Percentiles rank a stretch among this genome's conserved stretches.
Evolutionary conservation across 441 rosid genomes (phyloP).

Genomic region (Populus hybrid): DNA sequence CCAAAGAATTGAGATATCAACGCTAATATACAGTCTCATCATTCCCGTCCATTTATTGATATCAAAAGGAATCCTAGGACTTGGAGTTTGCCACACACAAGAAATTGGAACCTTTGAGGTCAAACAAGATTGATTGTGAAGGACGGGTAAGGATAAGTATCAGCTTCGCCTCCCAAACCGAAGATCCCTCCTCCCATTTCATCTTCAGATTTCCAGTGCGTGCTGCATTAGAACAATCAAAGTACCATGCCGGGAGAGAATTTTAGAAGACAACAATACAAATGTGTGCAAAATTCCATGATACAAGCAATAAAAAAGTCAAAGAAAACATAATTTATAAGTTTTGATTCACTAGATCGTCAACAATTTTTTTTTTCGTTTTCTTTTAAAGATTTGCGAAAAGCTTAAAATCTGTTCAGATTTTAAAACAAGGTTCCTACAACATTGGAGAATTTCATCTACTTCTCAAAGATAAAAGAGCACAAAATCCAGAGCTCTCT

Average conservation of each 20-base stretch:
- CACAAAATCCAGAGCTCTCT: background rate
- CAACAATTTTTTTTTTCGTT: background rate
- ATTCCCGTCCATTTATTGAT: constrained; percentile 32
- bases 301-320: background rate
- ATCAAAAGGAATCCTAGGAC: constrained; percentile 20
- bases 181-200: constrained; percentile 69
- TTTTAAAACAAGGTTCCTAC: background rate
- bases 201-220: constrained; percentile 88
- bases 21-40: constrained; percentile 39
- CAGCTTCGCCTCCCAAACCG: constrained; percentile 81
- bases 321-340: background rate
- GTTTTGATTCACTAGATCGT: background rate
- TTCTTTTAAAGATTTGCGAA: background rate
- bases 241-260: background rate
- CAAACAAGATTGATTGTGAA: constrained; percentile 67
- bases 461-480: background rate
- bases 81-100: constrained; percentile 7
- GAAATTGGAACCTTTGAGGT: constrained; percentile 3
- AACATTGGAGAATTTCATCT: background rate
- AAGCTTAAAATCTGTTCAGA: background rate
- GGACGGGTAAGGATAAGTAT: constrained; percentile 75
- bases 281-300: background rate
- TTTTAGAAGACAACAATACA: background rate
- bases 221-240: constrained; percentile 51
- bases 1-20: constrained; percentile 39